Evolutionary conservation across 2,329 filamentous ascomycete genomes (phyloP).

Genomic region (Fusarium concolor): DNA sequence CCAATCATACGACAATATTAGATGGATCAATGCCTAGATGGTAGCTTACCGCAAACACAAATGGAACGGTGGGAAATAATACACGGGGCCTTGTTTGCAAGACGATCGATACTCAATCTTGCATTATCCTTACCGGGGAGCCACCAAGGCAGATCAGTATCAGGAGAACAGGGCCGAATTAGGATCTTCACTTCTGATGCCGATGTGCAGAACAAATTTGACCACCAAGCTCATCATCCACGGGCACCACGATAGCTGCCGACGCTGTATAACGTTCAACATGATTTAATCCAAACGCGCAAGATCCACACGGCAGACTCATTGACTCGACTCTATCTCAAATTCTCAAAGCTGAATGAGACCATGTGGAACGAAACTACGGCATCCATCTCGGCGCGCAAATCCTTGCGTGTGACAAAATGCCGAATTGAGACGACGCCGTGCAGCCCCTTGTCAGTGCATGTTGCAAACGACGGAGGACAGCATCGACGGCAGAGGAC

Average conservation of each 20-base stretch:
- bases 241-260: conserved; percentile 14
- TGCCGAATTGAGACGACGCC: conserved; percentile 27
- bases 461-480: conserved; percentile 29
- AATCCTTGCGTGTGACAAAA: conserved; percentile 26
- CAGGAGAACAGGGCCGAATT: conserved; percentile 14
- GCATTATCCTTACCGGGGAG: background rate
- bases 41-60: background rate
- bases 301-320: background rate
- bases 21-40: background rate
- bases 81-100: background rate
- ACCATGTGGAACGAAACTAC: conserved; percentile 5
- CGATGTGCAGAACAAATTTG: conserved; percentile 31
- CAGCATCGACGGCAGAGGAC: conserved; percentile 28
- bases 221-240: background rate
- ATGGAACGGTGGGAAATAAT: background rate
- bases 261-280: conserved; percentile 18
- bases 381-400: conserved; percentile 23
- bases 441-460: conserved; percentile 18
- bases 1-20: background rate
- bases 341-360: conserved; percentile 1
- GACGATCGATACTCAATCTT: background rate
- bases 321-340: conserved; percentile 19
- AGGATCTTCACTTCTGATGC: conserved; percentile 27
- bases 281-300: conserved; percentile 1
- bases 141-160: background rate